These are phyloP conservation scores for Pseudogymnoascus sp. DNA, from an alignment of 2,329 filamentous ascomycete genomes.

Conservation along the genomic window DNA sequence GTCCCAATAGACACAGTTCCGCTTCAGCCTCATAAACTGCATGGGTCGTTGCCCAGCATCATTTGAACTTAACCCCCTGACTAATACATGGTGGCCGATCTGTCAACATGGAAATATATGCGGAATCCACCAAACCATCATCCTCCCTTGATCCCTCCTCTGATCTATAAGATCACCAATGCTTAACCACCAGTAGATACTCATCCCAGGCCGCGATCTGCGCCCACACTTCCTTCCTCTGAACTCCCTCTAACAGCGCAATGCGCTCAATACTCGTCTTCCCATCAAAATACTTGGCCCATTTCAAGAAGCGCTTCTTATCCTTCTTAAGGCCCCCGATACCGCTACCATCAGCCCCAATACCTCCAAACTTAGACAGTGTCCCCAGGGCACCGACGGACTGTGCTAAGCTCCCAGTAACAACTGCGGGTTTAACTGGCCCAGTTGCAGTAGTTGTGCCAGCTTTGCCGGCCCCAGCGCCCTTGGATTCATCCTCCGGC, in stretches of 20 bases:
- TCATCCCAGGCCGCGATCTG: slow-evolving; percentile 57
- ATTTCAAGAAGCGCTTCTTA: slow-evolving; percentile 55
- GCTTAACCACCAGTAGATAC: slow-evolving; percentile 56
- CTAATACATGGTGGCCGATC: neutral
- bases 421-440: neutral
- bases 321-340: slow-evolving; percentile 36
- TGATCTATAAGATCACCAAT: slow-evolving; percentile 46
- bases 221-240: slow-evolving; percentile 71
- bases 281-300: slow-evolving; percentile 85
- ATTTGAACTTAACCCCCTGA: neutral
- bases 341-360: neutral
- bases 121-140: neutral
- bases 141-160: neutral
- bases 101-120: neutral
- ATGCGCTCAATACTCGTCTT: slow-evolving; percentile 78
- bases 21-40: too few relatives aligned
- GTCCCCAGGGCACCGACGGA: neutral
- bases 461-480: neutral
- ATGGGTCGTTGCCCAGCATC: too few relatives aligned
- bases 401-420: slow-evolving; percentile 13
- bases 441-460: neutral
- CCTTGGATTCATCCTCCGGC: slow-evolving; percentile 13
- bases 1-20: too few relatives aligned
- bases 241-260: slow-evolving; percentile 74
- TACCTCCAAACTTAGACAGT: neutral